Conservation (phyloP, 2,329 filamentous ascomycete species). For the Fusarium camptoceras region DNA sequence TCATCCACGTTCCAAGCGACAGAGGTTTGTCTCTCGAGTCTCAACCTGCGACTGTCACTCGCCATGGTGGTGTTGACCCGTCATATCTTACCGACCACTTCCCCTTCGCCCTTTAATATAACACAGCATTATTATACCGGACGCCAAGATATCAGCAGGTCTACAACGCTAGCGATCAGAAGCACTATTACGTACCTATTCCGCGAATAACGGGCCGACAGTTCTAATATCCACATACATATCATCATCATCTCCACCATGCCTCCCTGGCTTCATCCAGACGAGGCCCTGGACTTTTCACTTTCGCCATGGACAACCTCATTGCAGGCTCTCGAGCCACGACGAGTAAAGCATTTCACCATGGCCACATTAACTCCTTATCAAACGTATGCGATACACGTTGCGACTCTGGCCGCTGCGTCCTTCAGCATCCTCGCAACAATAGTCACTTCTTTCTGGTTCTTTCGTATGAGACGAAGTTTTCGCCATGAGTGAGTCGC, state of each 20-base stretch:
- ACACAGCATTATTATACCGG: slow-evolving; percentile 1
- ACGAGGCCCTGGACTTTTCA: slow-evolving; percentile 11
- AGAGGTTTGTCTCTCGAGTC: not conserved
- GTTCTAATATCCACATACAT: slow-evolving; percentile 7
- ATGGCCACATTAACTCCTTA: slow-evolving; percentile 25
- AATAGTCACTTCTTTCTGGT: slow-evolving; percentile 74
- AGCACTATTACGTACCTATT: slow-evolving; percentile 13
- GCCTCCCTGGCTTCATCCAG: slow-evolving; percentile 35
- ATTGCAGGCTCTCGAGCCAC: slow-evolving; percentile 26
- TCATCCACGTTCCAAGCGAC: slow-evolving; percentile 1
- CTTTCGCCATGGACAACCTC: slow-evolving; percentile 27
- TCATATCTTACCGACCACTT: slow-evolving; percentile 10
- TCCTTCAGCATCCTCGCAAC: slow-evolving; percentile 68
- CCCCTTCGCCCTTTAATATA: slow-evolving; percentile 9
- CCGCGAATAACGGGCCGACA: slow-evolving; percentile 1
- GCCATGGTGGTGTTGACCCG: slow-evolving; percentile 21
- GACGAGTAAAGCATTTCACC: slow-evolving; percentile 29
- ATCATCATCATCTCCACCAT: slow-evolving; percentile 24
- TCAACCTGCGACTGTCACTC: not conserved
- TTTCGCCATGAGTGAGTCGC: slow-evolving; percentile 71
- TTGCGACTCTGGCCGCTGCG: slow-evolving; percentile 55
- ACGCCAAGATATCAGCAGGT: slow-evolving; percentile 16
- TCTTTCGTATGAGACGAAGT: slow-evolving; percentile 76
- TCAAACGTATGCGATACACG: slow-evolving; percentile 42
- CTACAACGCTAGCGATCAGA: slow-evolving; percentile 11